A percentile compares a stretch with the other conserved stretches of the same genome.
phyloP scores from a whole-genome alignment of 805 yeast genomes.

The Metschnikowia henanensis region DNA sequence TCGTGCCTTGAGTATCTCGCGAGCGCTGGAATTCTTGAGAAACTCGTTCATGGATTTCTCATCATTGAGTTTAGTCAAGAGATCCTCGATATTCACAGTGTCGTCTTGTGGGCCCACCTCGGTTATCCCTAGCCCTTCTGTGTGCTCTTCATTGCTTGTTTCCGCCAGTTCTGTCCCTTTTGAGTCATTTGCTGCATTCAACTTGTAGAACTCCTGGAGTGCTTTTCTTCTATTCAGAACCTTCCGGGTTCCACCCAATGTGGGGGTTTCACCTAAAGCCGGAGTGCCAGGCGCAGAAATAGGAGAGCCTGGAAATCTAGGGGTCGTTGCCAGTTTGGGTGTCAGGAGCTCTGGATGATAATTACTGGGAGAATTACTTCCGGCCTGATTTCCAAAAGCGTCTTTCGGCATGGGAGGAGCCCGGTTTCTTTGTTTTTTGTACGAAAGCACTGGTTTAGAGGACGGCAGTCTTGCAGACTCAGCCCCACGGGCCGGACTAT shows the following conservation, averaged over 20 bases:
- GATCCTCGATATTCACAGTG: neutral
- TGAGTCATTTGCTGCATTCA: constrained; percentile 16
- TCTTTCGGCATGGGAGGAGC: neutral
- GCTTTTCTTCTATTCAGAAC: constrained; percentile 42
- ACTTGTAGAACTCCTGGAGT: constrained; percentile 41
- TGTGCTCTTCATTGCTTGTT: neutral
- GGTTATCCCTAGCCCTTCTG: neutral
- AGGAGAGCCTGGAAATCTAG: too few relatives aligned
- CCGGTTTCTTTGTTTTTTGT: constrained; percentile 24
- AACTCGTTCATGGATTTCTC: constrained; percentile 10
- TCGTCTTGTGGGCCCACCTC: neutral
- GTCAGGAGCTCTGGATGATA: neutral
- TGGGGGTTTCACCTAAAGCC: constrained; percentile 7
- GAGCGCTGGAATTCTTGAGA: constrained; percentile 11
- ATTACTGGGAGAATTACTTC: neutral
- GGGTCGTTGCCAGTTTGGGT: too few relatives aligned
- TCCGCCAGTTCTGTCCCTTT: neutral
- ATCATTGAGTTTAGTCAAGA: constrained; percentile 5
- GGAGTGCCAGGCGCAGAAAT: too few relatives aligned
- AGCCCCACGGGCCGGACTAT: neutral
- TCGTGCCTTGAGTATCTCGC: constrained; percentile 15
- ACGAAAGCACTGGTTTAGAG: constrained; percentile 26
- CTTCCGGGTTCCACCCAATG: constrained; percentile 23
- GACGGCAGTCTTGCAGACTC: constrained; percentile 2
- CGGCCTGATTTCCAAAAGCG: neutral